Base-by-base conservation (phyloP, 1,284 basidiomycete species). In the Mrakiaceae sp. region DNA sequence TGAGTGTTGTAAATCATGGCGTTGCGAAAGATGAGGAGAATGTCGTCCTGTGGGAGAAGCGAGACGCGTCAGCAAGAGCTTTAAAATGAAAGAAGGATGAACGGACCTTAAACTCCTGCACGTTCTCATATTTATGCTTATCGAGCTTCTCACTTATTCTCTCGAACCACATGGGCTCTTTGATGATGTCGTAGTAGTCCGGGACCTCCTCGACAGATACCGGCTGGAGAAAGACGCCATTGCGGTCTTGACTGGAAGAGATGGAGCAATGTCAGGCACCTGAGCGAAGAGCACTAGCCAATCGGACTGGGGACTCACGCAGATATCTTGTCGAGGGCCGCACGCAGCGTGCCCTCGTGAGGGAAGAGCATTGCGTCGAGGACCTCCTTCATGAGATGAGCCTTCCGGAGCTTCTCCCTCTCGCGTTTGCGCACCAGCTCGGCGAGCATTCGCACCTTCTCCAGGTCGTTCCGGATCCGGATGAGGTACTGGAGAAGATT, bases 151-250 rank as follows among this genome's bases (percentile, higher is more conserved):
- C 76, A 44, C 88, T 85, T 67, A 99, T 96, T 52, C 78, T 80
- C 16, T 80, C 78, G 90, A 93, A 98, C 69, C 86, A 86, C 89
- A 97, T 97, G 0, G 95, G 95, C 9, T 81, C 79, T 71, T 87
- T 83, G 74, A 98, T 81, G 60, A 96, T 79, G 60, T 92, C 87
- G 72, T 87, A 89, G 74, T 99, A 99, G 73, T 98, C 94, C 0
- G 94, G 93, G 0, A 92, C 91, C 51, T 90, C 86, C 0, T 74
- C 74, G 63, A 79, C 82, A 43, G 83, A 87, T n/a, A 96, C 91
- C 0, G 90, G 90, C 67, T 86, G 82, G 67, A 84, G 82, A 76
- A 95, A 96, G 66, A 86, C 81, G 44, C 85, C 84, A 6, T 82
- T 77, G 16, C 83, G 82, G 73, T 97, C 94, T 66, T 84, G 75